phyloP scores from a whole-genome alignment of 306 rosid species.

The Rubus idaeus region DNA sequence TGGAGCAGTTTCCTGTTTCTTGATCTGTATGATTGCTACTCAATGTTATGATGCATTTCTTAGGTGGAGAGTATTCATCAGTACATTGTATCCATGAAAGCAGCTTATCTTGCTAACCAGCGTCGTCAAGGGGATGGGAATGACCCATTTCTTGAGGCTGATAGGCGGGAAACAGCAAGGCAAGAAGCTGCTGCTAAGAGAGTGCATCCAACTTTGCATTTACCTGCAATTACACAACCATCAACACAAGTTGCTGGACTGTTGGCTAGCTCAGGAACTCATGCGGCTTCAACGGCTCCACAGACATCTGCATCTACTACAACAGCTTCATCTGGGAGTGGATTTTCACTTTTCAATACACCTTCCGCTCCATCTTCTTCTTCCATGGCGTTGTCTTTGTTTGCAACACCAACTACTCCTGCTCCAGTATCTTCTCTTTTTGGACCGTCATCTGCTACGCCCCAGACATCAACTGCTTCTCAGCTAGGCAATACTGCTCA shows the following conservation, averaged over 20 bases:
- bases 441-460: constrained; percentile 58
- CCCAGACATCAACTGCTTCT: constrained; percentile 71
- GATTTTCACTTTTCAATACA: constrained; percentile 68
- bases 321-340: constrained; percentile 67
- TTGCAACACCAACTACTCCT: constrained; percentile 72
- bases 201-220: constrained; percentile 84
- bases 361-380: constrained; percentile 76
- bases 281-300: constrained; percentile 44
- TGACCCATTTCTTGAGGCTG: constrained; percentile 96
- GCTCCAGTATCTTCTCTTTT: constrained; percentile 58
- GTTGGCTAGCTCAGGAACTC: constrained; percentile 67
- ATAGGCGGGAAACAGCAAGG: constrained; percentile 94
- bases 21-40: constrained; percentile 25
- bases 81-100: constrained; percentile 87
- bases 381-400: constrained; percentile 56
- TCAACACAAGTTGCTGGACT: constrained; percentile 86
- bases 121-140: constrained; percentile 77
- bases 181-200: constrained; percentile 93
- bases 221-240: constrained; percentile 78
- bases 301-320: constrained; percentile 54
- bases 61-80: constrained; percentile 97
- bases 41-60: constrained; percentile 26
- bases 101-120: constrained; percentile 83
- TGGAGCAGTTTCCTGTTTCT: constrained; percentile 15
- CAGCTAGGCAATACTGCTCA: constrained; percentile 50